Conservation (phyloP, 768 basidiomycete species). For the Nevesoporus exiguus region DNA sequence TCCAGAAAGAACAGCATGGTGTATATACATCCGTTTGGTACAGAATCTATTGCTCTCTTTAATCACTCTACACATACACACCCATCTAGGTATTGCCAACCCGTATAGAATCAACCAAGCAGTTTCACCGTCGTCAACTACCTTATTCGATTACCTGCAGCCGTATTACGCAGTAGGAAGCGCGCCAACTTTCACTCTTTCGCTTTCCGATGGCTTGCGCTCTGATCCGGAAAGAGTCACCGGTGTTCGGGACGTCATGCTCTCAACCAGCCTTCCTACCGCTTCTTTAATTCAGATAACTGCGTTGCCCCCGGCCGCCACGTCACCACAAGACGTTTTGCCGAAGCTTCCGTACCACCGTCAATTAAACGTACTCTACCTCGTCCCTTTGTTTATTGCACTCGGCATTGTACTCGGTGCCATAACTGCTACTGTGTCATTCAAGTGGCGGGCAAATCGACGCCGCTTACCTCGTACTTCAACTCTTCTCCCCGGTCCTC, state of each 20-base stretch:
- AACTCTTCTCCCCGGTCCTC: constrained; percentile 24
- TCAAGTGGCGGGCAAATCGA: constrained; percentile 11
- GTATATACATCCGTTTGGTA: constrained; percentile 21
- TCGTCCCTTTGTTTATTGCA: constrained; percentile 24
- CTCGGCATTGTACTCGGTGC: constrained; percentile 27
- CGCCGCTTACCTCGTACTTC: constrained; percentile 10
- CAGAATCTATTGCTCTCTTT: background rate
- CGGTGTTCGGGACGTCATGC: background rate
- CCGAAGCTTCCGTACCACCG: constrained; percentile 20
- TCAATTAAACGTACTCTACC: constrained; percentile 26
- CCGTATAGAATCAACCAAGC: constrained; percentile 17
- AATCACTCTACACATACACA: constrained; percentile 1
- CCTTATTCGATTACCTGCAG: constrained; percentile 38
- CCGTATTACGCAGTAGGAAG: constrained; percentile 12
- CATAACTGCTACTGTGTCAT: constrained; percentile 4
- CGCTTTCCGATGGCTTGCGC: constrained; percentile 3
- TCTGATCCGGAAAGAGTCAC: background rate
- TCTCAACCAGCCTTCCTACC: constrained; percentile 10
- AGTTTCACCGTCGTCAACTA: constrained; percentile 6
- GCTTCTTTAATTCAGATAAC: constrained; percentile 33
- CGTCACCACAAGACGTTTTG: constrained; percentile 9
- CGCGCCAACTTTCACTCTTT: constrained; percentile 10
- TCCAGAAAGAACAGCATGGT: constrained; percentile 6
- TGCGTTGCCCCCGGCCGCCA: constrained; percentile 29
- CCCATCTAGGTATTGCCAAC: constrained; percentile 5